Evolutionary conservation across 2,329 filamentous ascomycete genomes (phyloP).

Genomic region (Penicillium polonicum): DNA sequence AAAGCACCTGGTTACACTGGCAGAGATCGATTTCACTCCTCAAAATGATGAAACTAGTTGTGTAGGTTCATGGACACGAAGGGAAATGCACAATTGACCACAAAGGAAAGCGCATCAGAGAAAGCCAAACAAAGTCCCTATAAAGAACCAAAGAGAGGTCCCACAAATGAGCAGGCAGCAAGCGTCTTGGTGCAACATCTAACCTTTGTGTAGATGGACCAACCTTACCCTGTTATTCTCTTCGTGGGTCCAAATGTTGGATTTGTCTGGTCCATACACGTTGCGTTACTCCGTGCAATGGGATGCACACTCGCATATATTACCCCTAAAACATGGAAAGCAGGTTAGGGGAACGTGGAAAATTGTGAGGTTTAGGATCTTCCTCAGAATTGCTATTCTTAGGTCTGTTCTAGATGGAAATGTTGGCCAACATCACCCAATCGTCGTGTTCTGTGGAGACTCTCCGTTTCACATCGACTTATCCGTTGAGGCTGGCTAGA

Average conservation of each 20-base stretch:
- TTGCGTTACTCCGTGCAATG: not conserved
- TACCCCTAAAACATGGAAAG: too few relatives aligned
- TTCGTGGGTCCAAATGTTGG: not conserved
- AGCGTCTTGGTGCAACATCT: not conserved
- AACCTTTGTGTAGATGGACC: not conserved
- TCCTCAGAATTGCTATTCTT: not conserved
- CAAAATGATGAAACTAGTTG: accelerated
- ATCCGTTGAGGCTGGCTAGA: too few relatives aligned
- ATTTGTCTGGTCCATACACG: not conserved
- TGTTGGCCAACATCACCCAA: not conserved
- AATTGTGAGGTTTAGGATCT: too few relatives aligned
- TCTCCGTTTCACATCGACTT: not conserved
- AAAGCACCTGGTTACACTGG: slow-evolving; percentile 24
- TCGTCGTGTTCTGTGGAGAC: too few relatives aligned
- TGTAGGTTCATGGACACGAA: not conserved
- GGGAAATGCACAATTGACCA: not conserved
- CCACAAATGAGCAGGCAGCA: not conserved
- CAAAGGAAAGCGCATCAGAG: slow-evolving; percentile 22
- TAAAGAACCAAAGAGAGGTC: slow-evolving; percentile 19
- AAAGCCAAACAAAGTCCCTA: slow-evolving; percentile 19
- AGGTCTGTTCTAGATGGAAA: too few relatives aligned
- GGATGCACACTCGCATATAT: not conserved
- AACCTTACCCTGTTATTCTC: not conserved
- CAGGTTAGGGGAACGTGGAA: not conserved
- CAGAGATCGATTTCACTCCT: slow-evolving; percentile 11